Evolutionary conservation across 805 yeast species (phyloP).

Genomic region (Ogataea sp.): DNA sequence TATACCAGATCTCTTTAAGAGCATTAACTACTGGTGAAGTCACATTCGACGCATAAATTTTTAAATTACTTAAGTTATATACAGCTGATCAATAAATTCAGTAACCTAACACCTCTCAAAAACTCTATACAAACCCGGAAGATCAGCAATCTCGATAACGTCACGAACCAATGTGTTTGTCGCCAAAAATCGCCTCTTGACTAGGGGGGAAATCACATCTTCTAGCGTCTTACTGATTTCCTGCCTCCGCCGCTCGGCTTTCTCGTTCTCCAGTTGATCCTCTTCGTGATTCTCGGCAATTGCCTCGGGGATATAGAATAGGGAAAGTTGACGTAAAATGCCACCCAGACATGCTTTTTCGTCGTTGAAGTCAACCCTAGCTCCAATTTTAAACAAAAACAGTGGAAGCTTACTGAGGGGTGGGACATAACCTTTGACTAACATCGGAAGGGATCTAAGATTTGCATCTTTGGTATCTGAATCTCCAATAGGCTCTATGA

Average conservation of each 20-base stretch:
- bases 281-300: constrained; percentile 22
- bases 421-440: constrained; percentile 59
- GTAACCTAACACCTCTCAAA: constrained; percentile 74
- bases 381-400: constrained; percentile 56
- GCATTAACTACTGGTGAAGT: constrained; percentile 27
- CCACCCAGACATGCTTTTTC: constrained; percentile 66
- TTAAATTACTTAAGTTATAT: too few species aligned
- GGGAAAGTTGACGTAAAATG: constrained; percentile 58
- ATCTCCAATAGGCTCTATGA: constrained; percentile 20
- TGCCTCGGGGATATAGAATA: constrained; percentile 62
- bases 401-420: constrained; percentile 53
- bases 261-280: constrained; percentile 13
- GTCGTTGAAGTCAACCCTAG: constrained; percentile 51
- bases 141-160: constrained; percentile 77
- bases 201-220: constrained; percentile 52
- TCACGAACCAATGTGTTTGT: constrained; percentile 42
- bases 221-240: constrained; percentile 34
- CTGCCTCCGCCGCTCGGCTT: constrained; percentile 11
- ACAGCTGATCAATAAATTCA: constrained; percentile 4
- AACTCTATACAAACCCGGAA: constrained; percentile 85
- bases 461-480: constrained; percentile 23
- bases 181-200: constrained; percentile 59
- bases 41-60: constrained; percentile 4
- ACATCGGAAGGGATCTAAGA: constrained; percentile 55
- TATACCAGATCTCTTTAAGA: constrained; percentile 74